Evolutionary conservation across 1,284 basidiomycete species (phyloP), one percentile per base, ranked within the genome.

Genomic region (Cutaneotrichosporon cutaneum): DNA sequence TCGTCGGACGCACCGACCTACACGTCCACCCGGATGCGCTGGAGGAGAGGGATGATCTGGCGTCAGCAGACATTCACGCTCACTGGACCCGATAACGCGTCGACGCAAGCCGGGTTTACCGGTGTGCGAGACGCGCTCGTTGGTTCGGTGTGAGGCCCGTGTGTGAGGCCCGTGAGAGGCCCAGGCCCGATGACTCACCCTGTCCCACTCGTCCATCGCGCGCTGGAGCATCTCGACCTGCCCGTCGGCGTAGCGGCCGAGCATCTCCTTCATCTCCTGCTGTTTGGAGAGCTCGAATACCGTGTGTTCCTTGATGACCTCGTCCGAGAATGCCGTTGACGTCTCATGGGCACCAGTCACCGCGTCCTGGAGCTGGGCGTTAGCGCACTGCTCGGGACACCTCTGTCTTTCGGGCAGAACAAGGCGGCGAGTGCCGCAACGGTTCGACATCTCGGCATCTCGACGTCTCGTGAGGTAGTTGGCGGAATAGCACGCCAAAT

Each of bases 311-410:
- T 88, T 85, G 33, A 96, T 81, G 13, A 94, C 94, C 79, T 96
- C 92, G 62, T 94, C 89, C 67, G 91, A 95, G 80, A 99, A 98
- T 2, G 92, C 92, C 68, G 92, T 92, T 0, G 90, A 93, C 0
- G 94, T 96, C 75, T 97, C 94, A 72, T 97, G 93, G 0, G 95
- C 92, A 4, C 88, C 89, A 0, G 90, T 90, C 8, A 99, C 95
- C 9, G 94, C 96, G 51, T 97, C 94, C 86, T 97, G 89, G 4
- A 99, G 84, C 92, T 94, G 26, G 21, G 26, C 35, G 50, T 57
- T 51, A 58, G 57, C 53, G 35, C 52, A 39, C 48, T 3, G 26
- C 24, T 18, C n/a, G 26, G 48, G 48, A 2, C 39, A n/a, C 16
- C 18, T 3, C 18, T 5, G 4, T 14, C 16, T 18, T 42, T 42